phyloP scores from a whole-genome alignment of 805 yeast species.

The Cyberlindnera xishuangbannaensis region DNA sequence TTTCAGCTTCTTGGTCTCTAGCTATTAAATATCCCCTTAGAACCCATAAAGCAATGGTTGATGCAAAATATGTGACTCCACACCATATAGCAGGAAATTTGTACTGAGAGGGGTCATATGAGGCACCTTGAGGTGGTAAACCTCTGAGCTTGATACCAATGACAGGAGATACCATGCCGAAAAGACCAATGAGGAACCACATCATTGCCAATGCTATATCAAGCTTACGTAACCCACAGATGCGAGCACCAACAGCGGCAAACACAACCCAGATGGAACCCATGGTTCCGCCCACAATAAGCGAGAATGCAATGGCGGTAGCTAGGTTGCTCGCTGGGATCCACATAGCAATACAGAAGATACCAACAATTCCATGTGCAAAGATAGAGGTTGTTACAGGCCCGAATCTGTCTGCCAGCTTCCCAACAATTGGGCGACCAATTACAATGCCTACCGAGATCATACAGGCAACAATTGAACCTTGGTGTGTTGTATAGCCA shows the following conservation, averaged over 20 bases:
- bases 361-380: constrained; percentile 33
- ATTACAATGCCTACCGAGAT: constrained; percentile 48
- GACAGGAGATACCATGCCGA: constrained; percentile 53
- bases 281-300: constrained; percentile 51
- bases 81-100: constrained; percentile 50
- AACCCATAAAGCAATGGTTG: constrained; percentile 36
- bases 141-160: constrained; percentile 49
- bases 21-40: constrained; percentile 52
- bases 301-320: constrained; percentile 45
- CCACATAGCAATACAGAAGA: constrained; percentile 49
- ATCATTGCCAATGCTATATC: constrained; percentile 44
- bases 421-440: constrained; percentile 55
- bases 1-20: constrained; percentile 35
- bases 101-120: constrained; percentile 41
- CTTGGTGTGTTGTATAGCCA: constrained; percentile 50
- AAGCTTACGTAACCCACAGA: constrained; percentile 49
- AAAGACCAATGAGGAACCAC: constrained; percentile 46
- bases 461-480: constrained; percentile 56
- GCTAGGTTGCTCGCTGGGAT: constrained; percentile 53
- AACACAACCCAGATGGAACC: constrained; percentile 55
- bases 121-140: constrained; percentile 22
- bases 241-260: constrained; percentile 45
- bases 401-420: constrained; percentile 45
- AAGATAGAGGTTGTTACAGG: constrained; percentile 40
- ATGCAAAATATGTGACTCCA: constrained; percentile 47